Percentiles rank a stretch among this genome's conserved stretches.
Evolutionary conservation across 2,329 filamentous ascomycete species (phyloP).

Genomic region (Colletotrichum endophyticum): DNA sequence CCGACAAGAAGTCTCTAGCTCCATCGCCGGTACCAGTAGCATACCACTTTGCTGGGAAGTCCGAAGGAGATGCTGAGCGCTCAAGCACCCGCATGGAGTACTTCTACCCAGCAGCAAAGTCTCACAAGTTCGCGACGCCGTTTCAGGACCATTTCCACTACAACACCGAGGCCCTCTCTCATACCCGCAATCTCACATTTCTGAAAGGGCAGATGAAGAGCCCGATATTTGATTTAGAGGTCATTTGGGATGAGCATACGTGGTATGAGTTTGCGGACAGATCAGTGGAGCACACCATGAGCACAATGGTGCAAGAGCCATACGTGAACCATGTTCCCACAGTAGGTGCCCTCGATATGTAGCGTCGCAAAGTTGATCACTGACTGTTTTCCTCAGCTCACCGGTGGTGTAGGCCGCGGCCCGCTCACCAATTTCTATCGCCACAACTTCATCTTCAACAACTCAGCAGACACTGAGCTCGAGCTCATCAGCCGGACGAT

Average conservation of each 20-base stretch:
- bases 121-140: slow-evolving; percentile 50
- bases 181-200: slow-evolving; percentile 69
- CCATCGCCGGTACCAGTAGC: not conserved
- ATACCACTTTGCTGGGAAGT: slow-evolving; percentile 19
- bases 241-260: slow-evolving; percentile 81
- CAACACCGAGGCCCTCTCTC: slow-evolving; percentile 61
- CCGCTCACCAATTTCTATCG: slow-evolving; percentile 71
- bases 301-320: slow-evolving; percentile 78
- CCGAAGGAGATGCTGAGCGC: slow-evolving; percentile 16
- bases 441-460: slow-evolving; percentile 76
- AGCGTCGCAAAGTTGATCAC: not conserved
- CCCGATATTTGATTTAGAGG: slow-evolving; percentile 75
- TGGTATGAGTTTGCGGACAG: slow-evolving; percentile 72
- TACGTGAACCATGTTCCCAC: slow-evolving; percentile 82
- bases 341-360: not conserved
- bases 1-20: not conserved
- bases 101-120: slow-evolving; percentile 39
- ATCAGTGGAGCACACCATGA: slow-evolving; percentile 76
- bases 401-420: slow-evolving; percentile 71
- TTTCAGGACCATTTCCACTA: slow-evolving; percentile 55
- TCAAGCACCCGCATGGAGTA: slow-evolving; percentile 34
- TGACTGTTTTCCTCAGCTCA: slow-evolving; percentile 41
- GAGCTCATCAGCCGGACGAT: slow-evolving; percentile 75
- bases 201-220: slow-evolving; percentile 67
- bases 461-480: slow-evolving; percentile 68